Conservation (phyloP, 768 basidiomycete genomes). For the Mycena indigotica region DNA sequence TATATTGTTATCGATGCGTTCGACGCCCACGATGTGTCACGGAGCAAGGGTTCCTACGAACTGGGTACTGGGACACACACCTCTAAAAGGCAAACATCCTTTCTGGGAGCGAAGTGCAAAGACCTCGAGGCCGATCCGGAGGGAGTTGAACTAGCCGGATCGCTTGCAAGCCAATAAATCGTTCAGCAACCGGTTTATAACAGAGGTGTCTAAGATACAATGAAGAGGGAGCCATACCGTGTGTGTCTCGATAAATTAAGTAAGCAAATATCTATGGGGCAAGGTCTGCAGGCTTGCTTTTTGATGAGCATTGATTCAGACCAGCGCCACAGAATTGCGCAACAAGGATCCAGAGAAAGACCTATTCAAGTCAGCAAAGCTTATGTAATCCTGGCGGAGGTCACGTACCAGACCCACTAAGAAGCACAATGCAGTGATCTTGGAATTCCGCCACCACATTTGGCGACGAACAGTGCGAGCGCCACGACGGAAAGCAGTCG, state of each 20-base stretch:
- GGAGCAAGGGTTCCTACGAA: no score
- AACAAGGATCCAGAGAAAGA: slow-evolving; percentile 78
- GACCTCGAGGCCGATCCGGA: not conserved
- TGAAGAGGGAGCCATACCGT: slow-evolving; percentile 5
- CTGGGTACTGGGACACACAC: not conserved
- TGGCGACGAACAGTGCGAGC: slow-evolving; percentile 80
- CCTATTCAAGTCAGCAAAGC: slow-evolving; percentile 35
- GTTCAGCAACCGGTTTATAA: slow-evolving; percentile 5
- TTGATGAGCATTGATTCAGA: slow-evolving; percentile 63
- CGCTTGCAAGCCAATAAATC: no score
- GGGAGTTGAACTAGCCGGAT: no score
- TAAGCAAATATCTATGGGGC: not conserved
- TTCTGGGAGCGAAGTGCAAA: not conserved
- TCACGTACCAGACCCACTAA: slow-evolving; percentile 71
- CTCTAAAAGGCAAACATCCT: slow-evolving; percentile 4
- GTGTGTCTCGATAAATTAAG: not conserved
- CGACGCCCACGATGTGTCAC: not conserved
- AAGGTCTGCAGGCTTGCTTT: slow-evolving; percentile 4
- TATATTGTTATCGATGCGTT: not conserved
- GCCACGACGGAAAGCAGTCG: slow-evolving; percentile 89
- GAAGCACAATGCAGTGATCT: slow-evolving; percentile 64
- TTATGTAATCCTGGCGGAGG: slow-evolving; percentile 12
- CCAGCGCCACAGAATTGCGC: slow-evolving; percentile 90
- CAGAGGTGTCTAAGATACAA: slow-evolving; percentile 15
- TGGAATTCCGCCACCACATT: slow-evolving; percentile 90